Evolutionary conservation across 768 basidiomycete species (phyloP).

Genomic region (Hericium alpestre): DNA sequence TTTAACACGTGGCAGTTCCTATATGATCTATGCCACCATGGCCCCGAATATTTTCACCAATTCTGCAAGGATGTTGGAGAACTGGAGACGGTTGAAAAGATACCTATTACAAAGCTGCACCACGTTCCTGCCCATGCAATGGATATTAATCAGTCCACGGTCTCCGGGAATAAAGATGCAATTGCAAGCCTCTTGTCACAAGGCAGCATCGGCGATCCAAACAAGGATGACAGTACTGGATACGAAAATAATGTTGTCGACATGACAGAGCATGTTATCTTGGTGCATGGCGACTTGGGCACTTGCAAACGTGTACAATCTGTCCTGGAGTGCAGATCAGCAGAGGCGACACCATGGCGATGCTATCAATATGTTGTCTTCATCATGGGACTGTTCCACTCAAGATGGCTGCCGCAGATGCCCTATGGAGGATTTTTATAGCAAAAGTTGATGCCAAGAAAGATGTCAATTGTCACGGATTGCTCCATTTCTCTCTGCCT

Average conservation of each 20-base stretch:
- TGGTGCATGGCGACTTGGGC: constrained; percentile 15
- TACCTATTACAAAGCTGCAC: neutral
- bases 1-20: too few relatives aligned
- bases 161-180: neutral
- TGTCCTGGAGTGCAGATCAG: constrained; percentile 8
- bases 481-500: too few relatives aligned
- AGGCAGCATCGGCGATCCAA: neutral
- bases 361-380: constrained; percentile 24
- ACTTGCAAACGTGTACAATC: constrained; percentile 8
- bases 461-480: too few relatives aligned
- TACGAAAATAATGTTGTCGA: neutral
- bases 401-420: constrained; percentile 23
- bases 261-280: constrained; percentile 6
- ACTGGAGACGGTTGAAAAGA: too few relatives aligned
- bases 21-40: too few relatives aligned
- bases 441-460: neutral
- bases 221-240: neutral
- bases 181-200: neutral
- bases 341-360: constrained; percentile 20
- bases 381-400: constrained; percentile 25
- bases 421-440: constrained; percentile 6
- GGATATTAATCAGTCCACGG: neutral
- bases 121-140: neutral
- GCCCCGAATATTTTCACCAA: too few relatives aligned
- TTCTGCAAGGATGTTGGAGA: too few relatives aligned